These are phyloP conservation scores for Colletotrichum lupini DNA, from an alignment of 2,329 filamentous ascomycete genomes.

Conservation along the genomic window DNA sequence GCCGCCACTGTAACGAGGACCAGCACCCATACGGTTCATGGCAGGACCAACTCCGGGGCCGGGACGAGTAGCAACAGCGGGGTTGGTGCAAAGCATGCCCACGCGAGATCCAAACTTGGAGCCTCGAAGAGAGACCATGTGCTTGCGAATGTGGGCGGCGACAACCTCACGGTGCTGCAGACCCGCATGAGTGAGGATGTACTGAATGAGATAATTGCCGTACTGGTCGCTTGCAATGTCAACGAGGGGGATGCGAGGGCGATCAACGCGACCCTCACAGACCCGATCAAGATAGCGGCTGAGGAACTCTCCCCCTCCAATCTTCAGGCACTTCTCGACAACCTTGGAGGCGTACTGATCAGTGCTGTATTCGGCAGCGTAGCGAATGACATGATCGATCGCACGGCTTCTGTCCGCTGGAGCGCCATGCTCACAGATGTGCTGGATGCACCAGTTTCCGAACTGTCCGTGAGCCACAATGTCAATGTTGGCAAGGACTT, in stretches of 20 bases:
- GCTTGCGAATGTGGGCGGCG: slow-evolving; percentile 93
- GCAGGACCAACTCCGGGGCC: slow-evolving; percentile 82
- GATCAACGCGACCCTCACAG: slow-evolving; percentile 89
- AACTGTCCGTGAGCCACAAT: slow-evolving; percentile 98
- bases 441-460: slow-evolving; percentile 99
- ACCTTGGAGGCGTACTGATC: slow-evolving; percentile 99
- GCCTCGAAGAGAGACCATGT: slow-evolving; percentile 98
- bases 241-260: slow-evolving; percentile 95
- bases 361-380: slow-evolving; percentile 96
- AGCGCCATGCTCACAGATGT: slow-evolving; percentile 96
- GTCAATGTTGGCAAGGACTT: slow-evolving; percentile 94
- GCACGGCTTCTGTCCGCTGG: slow-evolving; percentile 92
- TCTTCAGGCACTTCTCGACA: slow-evolving; percentile 98
- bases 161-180: slow-evolving; percentile 93
- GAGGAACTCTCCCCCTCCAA: slow-evolving; percentile 90
- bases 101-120: slow-evolving; percentile 99
- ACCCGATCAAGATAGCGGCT: slow-evolving; percentile 93
- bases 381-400: slow-evolving; percentile 93
- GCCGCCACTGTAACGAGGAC: slow-evolving; percentile 59
- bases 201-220: slow-evolving; percentile 97
- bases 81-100: slow-evolving; percentile 98
- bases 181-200: slow-evolving; percentile 90
- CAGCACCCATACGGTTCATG: slow-evolving; percentile 68
- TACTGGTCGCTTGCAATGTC: slow-evolving; percentile 99
- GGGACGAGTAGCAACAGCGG: slow-evolving; percentile 86